A percentile compares a stretch with the other conserved stretches of the same genome.
These are phyloP conservation scores for Terfezia claveryi DNA, from an alignment of 495 filamentous ascomycete genomes.

Conservation along the genomic window DNA sequence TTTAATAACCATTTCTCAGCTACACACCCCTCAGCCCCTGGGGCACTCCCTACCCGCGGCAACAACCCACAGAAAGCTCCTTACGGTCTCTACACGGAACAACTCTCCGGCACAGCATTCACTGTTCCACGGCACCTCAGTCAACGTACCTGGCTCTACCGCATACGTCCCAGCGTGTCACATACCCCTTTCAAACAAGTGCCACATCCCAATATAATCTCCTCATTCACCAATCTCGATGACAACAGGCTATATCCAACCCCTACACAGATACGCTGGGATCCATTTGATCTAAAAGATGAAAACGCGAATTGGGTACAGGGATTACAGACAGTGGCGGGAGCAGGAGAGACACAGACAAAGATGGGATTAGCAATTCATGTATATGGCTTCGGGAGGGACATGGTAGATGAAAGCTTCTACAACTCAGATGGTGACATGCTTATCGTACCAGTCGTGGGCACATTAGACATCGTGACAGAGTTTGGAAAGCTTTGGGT, in stretches of 20 bases:
- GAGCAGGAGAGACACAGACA: constrained; percentile 59
- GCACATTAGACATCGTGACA: constrained; percentile 58
- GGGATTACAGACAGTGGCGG: constrained; percentile 53
- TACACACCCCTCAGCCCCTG: too few species aligned
- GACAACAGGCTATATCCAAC: constrained; percentile 38
- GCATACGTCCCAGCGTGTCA: constrained; percentile 63
- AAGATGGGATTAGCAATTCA: constrained; percentile 67
- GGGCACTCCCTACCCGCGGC: constrained; percentile 32
- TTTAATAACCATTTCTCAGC: too few species aligned
- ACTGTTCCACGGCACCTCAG: constrained; percentile 79
- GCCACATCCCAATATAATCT: constrained; percentile 1
- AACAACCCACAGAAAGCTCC: constrained; percentile 81
- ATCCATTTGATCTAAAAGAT: constrained; percentile 59
- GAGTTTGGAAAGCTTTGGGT: constrained; percentile 67
- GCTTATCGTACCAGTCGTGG: constrained; percentile 65
- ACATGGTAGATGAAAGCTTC: constrained; percentile 56
- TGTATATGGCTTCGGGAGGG: constrained; percentile 58
- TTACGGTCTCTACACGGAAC: constrained; percentile 72
- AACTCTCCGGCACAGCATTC: constrained; percentile 84
- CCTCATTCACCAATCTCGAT: constrained; percentile 4
- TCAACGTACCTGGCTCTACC: constrained; percentile 84
- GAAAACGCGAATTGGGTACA: constrained; percentile 20
- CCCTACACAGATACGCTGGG: constrained; percentile 82
- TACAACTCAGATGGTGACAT: constrained; percentile 86
- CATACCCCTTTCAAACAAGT: constrained; percentile 49